Base-by-base conservation (phyloP, 1,284 basidiomycete species). In the Ustilago esculenta region DNA sequence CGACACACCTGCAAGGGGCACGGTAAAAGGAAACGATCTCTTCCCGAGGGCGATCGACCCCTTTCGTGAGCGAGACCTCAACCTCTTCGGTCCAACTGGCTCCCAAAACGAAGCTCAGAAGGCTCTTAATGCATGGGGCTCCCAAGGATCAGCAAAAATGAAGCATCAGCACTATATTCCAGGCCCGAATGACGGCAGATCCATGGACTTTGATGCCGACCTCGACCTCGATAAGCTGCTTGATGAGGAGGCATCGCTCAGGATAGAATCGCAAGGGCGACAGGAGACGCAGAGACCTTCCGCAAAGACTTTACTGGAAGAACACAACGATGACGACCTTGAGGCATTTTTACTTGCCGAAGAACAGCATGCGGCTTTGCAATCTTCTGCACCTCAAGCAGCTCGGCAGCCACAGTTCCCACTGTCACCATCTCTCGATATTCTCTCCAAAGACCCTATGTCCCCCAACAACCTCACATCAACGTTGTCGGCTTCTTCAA, bases 31-130 rank as follows among this genome's bases (percentile, higher is more conserved):
- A 2, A 49, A 64, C 24, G 67, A 64, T 11, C 66, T 69, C 29
- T 64, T 64, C 32, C 37, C 52, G 4, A 21, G 20, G 29, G 44
- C 52, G 15, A n/a, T 27, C 17, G 32, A 45, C 18, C 54, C 59
- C 1, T 55, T 64, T 17, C 46, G 39, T 25, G 53, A 64, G 35
- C 46, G 50, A 9, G 51, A 64, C 21, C 29, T 53, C 47, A 64
- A 64, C 34, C 32, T 53, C 1, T 25, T 56, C 39, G 53, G 56
- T 39, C 40, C 52, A 0, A 14, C 45, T 17, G 39, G 34, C 29
- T 64, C 59, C 2, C 66, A 69, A 23, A 56, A 35, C 34, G 60
- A 64, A 27, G 67, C 60, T 4, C 67, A 70, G 25, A 60, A 60
- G 30, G 67, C 67, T 15, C 67, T 70, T 41, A 60, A 70, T 34